Base-by-base conservation (phyloP, 2,329 filamentous ascomycete species). In the Ceratocystis lukuohia region DNA sequence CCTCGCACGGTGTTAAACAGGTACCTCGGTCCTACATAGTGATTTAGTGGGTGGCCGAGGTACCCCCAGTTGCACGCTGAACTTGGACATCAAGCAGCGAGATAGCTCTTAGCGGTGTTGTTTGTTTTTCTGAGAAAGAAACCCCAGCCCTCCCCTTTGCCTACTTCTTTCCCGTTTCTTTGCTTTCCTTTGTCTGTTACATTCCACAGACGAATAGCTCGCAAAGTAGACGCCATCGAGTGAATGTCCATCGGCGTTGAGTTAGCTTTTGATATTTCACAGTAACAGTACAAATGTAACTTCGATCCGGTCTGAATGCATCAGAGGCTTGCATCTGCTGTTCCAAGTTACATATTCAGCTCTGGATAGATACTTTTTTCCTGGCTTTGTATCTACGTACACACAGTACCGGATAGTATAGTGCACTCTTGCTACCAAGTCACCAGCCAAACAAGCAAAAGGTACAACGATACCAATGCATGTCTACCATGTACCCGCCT, bases 291-390 rank as follows among this genome's bases (percentile, higher is more conserved):
- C 37, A 41, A 41, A 41, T 41, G 37, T 41, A 41, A 41, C 37
- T 41, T 15, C 10, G 37, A 41, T 41, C 8, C 37, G 37, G 37
- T 41, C 10, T 41, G 37, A 41, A 41, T 41, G 37, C 48, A 22
- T 22, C 48, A 53, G n/a, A 10, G 48, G 48, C 48, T 22, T 53
- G 37, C 48, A 10, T 20, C 48, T 53, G n/a, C 48, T 53, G 48
- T 53, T 20, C 48, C 48, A 53, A 48, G 20, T 25, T 22, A 10
- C 48, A 20, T 22, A 25, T 53, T 57, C 53, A 22, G 28, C 53
- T 17, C 53, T 57, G 53, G 25, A 57, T 57, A 57, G 53, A 57
- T 57, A 57, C 53, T 57, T 57, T 57, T 57, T 25, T 56, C 22
- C 50, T 33, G 22, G 2, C 53, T 57, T 17, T 30, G 28, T 57